These are phyloP conservation scores for Cladosporium austrohemisphaericum DNA, from an alignment of 2,329 filamentous ascomycete genomes.

Conservation along the genomic window DNA sequence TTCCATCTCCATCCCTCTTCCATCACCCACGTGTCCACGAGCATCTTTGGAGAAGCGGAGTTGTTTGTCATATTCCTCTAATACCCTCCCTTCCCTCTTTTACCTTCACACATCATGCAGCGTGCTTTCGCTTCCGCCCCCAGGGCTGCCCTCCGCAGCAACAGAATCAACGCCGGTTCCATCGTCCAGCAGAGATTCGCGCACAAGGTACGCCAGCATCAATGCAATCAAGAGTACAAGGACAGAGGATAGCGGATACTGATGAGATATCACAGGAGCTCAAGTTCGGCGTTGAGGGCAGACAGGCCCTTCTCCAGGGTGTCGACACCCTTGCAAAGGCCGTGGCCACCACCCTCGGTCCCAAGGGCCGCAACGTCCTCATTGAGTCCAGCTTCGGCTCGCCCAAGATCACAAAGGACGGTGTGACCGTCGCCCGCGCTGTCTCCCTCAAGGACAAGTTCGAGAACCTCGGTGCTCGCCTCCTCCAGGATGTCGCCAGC, in stretches of 20 bases:
- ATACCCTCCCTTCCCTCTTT: slow-evolving; percentile 11
- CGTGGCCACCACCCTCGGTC: slow-evolving; percentile 91
- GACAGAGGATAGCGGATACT: slow-evolving; percentile 32
- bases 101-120: slow-evolving; percentile 63
- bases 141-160: slow-evolving; percentile 74
- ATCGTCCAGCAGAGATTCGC: slow-evolving; percentile 92
- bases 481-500: slow-evolving; percentile 95
- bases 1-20: slow-evolving; percentile 13
- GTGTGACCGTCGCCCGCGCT: slow-evolving; percentile 63
- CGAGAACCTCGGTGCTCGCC: slow-evolving; percentile 95
- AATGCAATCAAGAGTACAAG: neutral
- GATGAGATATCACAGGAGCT: slow-evolving; percentile 63
- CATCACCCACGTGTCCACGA: slow-evolving; percentile 13
- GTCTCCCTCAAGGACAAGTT: slow-evolving; percentile 97
- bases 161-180: slow-evolving; percentile 50
- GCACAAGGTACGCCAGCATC: slow-evolving; percentile 73
- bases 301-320: slow-evolving; percentile 83
- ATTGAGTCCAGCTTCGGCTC: slow-evolving; percentile 99
- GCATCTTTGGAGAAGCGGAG: slow-evolving; percentile 8
- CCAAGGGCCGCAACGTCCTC: slow-evolving; percentile 96
- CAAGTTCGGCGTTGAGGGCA: slow-evolving; percentile 95
- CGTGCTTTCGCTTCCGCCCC: slow-evolving; percentile 81
- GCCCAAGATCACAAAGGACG: slow-evolving; percentile 94
- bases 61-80: slow-evolving; percentile 9
- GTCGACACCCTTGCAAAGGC: slow-evolving; percentile 96